A percentile compares a stretch with the other conserved stretches of the same genome.
Evolutionary conservation across 208 protist genomes (phyloP).

Genomic region (Phytomonas serpens): DNA sequence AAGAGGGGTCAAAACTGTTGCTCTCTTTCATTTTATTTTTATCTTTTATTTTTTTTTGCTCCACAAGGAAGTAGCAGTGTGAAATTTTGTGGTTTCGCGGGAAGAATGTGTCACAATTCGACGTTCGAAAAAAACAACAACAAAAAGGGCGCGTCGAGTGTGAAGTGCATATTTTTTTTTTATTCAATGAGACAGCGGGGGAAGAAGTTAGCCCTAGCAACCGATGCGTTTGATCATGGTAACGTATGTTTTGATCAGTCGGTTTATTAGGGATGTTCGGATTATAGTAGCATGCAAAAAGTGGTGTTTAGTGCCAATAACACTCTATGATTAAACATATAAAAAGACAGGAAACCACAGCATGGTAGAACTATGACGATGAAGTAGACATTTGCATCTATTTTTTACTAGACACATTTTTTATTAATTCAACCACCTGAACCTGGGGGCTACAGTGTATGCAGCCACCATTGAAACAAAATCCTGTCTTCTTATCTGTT

Average conservation of each 20-base stretch:
- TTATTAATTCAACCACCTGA: background rate
- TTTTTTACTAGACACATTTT: background rate
- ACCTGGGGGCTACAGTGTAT: background rate
- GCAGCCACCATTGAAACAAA: conserved; percentile 10
- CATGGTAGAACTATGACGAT: background rate
- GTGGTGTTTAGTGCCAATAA: conserved; percentile 45
- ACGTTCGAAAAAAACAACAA: conserved; percentile 4
- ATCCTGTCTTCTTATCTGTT: conserved; percentile 10
- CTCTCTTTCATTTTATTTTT: conserved; percentile 4
- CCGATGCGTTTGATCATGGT: conserved; percentile 10
- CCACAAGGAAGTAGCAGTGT: conserved; percentile 2
- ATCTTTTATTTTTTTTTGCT: background rate
- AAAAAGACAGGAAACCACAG: background rate
- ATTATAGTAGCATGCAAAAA: conserved; percentile 33
- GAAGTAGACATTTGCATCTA: background rate
- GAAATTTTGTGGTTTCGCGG: background rate
- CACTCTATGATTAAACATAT: conserved; percentile 1
- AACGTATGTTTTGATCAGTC: conserved; percentile 1
- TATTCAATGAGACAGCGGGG: conserved; percentile 19
- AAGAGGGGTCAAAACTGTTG: conserved; percentile 6
- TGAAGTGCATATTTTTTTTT: conserved; percentile 6
- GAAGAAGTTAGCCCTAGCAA: conserved; percentile 68
- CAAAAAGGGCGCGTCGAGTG: background rate
- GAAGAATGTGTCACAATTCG: background rate
- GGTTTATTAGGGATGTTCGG: background rate